Evolutionary conservation across 1,284 basidiomycete species (phyloP), one percentile per base, ranked within the genome.

Genomic region (Volvariella volvacea): DNA sequence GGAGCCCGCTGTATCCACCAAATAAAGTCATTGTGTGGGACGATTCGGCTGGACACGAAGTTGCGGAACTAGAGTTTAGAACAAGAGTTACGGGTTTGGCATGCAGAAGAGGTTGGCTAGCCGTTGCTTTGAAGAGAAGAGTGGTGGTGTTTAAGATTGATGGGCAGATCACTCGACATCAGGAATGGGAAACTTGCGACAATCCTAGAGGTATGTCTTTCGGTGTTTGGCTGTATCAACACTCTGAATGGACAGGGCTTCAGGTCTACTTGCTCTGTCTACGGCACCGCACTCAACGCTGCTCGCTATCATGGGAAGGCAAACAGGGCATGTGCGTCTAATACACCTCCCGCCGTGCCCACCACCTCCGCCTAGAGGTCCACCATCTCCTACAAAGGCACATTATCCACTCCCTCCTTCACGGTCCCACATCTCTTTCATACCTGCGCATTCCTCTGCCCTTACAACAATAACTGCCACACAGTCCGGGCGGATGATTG

Each of bases 11-110:
- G 4, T 97, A 92, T 64, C 84, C 93, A 21, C 90, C 89, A 20
- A 97, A 97, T 70, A 97, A 96, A 68, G 88, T 93, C 39, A 75
- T 96, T 45, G 63, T 97, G 39, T 96, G 89, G 83, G 87, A 96
- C 63, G 90, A 92, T 63, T 74, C 73, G 1, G 66, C 76, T 1
- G 82, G 80, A 3, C 67, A 71, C 42, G 84, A 92, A 54, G 83
- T 93, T 31, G 89, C 88, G 21, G 90, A 95, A 62, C 75, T 97
- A 44, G 92, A 96, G 66, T 96, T 97, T 59, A 80, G 88, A 49
- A 92, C 95, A 63, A 74, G 78, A 43, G 90, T 96, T 1, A 71
- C 88, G 42, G 91, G 90, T 0, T 63, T 97, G 31, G 79, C 82
- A 1, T 88, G 83, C 51, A 70, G 94, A 50, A 73, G 86, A 22